A percentile compares a stretch with the other conserved stretches of the same genome.
These are phyloP conservation scores for Multifurca ochricompacta DNA, from an alignment of 768 basidiomycete genomes.

Conservation along the genomic window DNA sequence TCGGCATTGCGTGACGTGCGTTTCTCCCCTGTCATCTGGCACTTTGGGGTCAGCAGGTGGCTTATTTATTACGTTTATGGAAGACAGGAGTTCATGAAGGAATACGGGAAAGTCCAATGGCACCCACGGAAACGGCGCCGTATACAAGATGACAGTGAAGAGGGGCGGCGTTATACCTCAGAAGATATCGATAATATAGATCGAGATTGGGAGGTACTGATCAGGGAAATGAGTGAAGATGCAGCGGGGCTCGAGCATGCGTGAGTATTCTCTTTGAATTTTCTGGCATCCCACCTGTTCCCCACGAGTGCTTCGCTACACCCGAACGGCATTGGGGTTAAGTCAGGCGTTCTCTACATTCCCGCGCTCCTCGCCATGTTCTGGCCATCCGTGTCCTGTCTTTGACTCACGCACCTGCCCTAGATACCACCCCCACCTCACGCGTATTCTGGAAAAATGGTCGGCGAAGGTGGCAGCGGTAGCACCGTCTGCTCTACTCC, in stretches of 20 bases:
- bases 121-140: constrained; percentile 19
- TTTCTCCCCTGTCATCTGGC: constrained; percentile 10
- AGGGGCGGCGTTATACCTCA: constrained; percentile 8
- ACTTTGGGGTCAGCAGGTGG: constrained; percentile 1
- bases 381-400: background rate
- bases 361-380: background rate
- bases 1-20: constrained; percentile 61
- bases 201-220: constrained; percentile 15
- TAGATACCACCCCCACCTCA: constrained; percentile 60
- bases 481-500: constrained; percentile 65
- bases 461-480: constrained; percentile 93
- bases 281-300: background rate
- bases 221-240: constrained; percentile 18
- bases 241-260: constrained; percentile 18
- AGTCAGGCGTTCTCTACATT: constrained; percentile 26
- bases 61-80: constrained; percentile 7
- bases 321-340: background rate
- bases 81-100: constrained; percentile 13
- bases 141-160: constrained; percentile 8
- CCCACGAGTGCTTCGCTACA: background rate
- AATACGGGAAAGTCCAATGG: constrained; percentile 10
- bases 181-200: constrained; percentile 19
- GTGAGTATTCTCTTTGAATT: constrained; percentile 28
- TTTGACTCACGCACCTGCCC: constrained; percentile 10
- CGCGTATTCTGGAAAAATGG: constrained; percentile 88